Percentiles rank a stretch among this genome's conserved stretches.
Conservation (phyloP, 257 asterid genomes). For the Penstemon barbatus region DNA sequence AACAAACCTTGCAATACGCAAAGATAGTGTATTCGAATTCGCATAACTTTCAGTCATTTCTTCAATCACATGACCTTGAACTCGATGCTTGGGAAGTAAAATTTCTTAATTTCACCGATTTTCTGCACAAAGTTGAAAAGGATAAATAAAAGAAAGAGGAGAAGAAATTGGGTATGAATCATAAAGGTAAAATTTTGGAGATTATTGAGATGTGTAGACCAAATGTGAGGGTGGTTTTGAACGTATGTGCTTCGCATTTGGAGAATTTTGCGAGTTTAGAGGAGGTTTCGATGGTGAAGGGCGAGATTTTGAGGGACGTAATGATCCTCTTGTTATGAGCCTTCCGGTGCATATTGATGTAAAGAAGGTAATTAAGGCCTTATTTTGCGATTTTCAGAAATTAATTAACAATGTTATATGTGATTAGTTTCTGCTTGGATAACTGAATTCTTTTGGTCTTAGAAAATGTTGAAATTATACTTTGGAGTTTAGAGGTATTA, state of each 20-base stretch:
- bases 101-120: too few relatives aligned
- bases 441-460: too few relatives aligned
- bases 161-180: conserved; percentile 35
- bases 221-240: conserved; percentile 35
- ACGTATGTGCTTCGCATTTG: conserved; percentile 43
- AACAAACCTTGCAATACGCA: too few relatives aligned
- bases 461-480: too few relatives aligned
- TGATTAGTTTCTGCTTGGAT: too few relatives aligned
- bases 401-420: background rate
- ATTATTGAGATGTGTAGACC: conserved; percentile 37
- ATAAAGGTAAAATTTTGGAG: conserved; percentile 38
- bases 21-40: too few relatives aligned
- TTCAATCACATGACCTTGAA: too few relatives aligned
- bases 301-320: conserved; percentile 42
- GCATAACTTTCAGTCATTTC: too few relatives aligned
- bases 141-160: too few relatives aligned
- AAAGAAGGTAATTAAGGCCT: conserved; percentile 24
- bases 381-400: background rate
- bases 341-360: conserved; percentile 36
- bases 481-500: too few relatives aligned
- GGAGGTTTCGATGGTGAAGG: conserved; percentile 35
- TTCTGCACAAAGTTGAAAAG: too few relatives aligned
- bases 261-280: conserved; percentile 34
- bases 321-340: conserved; percentile 40
- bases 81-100: too few relatives aligned